These are phyloP conservation scores for Hyaloscypha variabilis DNA, from an alignment of 495 filamentous ascomycete genomes.

Conservation along the genomic window DNA sequence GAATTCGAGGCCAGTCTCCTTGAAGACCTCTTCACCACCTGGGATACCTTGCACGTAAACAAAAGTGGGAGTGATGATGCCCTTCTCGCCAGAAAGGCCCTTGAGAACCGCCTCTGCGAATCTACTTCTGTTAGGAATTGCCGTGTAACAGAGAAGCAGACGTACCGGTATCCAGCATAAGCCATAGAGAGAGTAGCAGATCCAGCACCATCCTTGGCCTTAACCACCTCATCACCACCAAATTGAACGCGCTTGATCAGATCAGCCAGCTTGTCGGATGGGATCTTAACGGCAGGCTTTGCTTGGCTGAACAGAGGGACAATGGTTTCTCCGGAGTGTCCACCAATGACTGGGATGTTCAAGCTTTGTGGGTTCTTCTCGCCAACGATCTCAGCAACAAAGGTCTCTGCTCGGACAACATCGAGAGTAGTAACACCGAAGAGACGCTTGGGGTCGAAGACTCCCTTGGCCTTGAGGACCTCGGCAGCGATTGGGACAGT, in stretches of 20 bases:
- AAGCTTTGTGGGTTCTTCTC: constrained; percentile 75
- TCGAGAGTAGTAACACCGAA: constrained; percentile 99
- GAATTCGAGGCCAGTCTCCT: constrained; percentile 85
- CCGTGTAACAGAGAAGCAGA: background rate
- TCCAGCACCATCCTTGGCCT: constrained; percentile 94
- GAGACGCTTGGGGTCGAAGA: constrained; percentile 90
- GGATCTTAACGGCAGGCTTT: constrained; percentile 76
- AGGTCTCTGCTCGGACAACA: constrained; percentile 96
- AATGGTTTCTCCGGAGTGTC: constrained; percentile 97
- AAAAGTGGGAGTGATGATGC: constrained; percentile 91
- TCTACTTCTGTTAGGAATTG: constrained; percentile 47
- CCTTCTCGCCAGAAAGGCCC: constrained; percentile 83
- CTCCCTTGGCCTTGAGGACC: constrained; percentile 86
- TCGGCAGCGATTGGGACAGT: constrained; percentile 98
- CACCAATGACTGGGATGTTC: constrained; percentile 89
- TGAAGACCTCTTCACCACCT: constrained; percentile 81
- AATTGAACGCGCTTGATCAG: constrained; percentile 95
- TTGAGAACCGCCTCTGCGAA: constrained; percentile 93
- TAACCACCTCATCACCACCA: constrained; percentile 97
- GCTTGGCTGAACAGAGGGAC: constrained; percentile 95
- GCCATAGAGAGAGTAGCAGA: constrained; percentile 98
- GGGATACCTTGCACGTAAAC: constrained; percentile 89
- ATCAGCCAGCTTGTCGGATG: constrained; percentile 81
- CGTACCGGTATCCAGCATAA: constrained; percentile 88
- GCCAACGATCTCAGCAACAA: constrained; percentile 84